A percentile compares a stretch with the other conserved stretches of the same genome.
Evolutionary conservation across 2,329 filamentous ascomycete genomes (phyloP).

Genomic region (Clarireedia paspali): DNA sequence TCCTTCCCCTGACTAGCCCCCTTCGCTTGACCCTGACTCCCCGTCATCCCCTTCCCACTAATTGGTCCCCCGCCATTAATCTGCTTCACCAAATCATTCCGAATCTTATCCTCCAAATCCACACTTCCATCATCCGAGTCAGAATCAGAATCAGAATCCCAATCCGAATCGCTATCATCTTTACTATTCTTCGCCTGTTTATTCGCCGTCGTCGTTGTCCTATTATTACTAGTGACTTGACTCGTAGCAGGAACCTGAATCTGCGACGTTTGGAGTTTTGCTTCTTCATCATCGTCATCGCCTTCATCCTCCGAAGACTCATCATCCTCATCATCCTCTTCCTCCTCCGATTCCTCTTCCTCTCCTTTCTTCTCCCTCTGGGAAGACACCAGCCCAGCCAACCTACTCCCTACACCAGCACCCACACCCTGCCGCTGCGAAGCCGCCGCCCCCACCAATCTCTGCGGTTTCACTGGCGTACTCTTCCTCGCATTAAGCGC

Average conservation of each 20-base stretch:
- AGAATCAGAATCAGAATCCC: conserved; percentile 5
- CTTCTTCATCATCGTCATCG: conserved; percentile 8
- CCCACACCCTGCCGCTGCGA: too few relatives aligned
- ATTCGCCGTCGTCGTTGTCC: neutral
- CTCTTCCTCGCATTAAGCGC: conserved; percentile 10
- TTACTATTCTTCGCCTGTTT: neutral
- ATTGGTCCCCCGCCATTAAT: neutral
- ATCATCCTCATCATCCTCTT: conserved; percentile 4
- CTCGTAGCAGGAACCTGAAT: neutral
- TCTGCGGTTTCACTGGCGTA: conserved; percentile 7
- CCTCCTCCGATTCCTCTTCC: neutral
- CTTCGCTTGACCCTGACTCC: neutral
- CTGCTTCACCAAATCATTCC: neutral
- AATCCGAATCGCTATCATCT: conserved; percentile 7
- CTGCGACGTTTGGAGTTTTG: neutral
- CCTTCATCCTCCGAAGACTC: conserved; percentile 14
- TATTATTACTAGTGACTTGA: neutral
- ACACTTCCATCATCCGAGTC: neutral
- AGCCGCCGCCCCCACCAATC: neutral
- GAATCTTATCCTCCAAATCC: neutral
- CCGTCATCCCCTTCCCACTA: neutral
- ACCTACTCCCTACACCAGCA: too few relatives aligned
- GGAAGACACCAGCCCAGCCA: too few relatives aligned
- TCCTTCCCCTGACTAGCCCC: neutral
- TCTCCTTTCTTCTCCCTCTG: too few relatives aligned